Evolutionary conservation across 2,329 filamentous ascomycete genomes (phyloP), one percentile per base, ranked within the genome.

Genomic region (Claviceps monticola): DNA sequence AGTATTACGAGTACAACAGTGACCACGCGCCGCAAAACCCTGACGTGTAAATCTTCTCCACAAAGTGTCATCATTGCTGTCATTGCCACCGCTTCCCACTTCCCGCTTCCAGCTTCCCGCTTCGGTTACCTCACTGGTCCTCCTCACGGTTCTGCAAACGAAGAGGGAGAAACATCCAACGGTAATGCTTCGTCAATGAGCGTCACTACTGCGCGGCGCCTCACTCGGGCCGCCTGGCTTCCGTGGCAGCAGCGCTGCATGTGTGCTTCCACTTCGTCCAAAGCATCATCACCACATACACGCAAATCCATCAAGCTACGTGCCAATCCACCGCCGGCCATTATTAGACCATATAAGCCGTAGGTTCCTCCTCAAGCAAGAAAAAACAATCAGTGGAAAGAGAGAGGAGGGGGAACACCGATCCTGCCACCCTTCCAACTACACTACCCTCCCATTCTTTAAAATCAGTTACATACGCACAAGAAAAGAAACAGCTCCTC

Each of bases 271-370:
- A 62, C 61, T 46, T 55, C 59, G 23, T 51, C 60, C 47, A 57
- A 60, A 55, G 6, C 47, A 44, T 2, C 42, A 44, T 3, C 42
- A 26, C 6, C 42, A 23, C 42, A 44, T 26, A 21, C 58, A 42
- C 59, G 56, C 26, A 52, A 48, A 5, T 39, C 55, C 38, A 50
- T 55, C 47, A 62, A 57, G 49, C 53, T 54, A 29, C 51, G 51
- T 52, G 21, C 50, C 13, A 16, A 54, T 51, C 49, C 57, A 43
- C 56, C 56, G 26, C 56, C 62, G 34, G 61, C 58, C 48, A 58
- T 61, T 21, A 52, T 57, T 16, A 61, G 53, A 49, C 56, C 57
- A 29, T 65, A 62, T 54, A 66, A 65, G 53, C 60, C 63, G 66
- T 68, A 59, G 39, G 58, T 50, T 39, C 4, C 17, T 41, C 14